These are phyloP conservation scores for Cryptococcus sp. DNA, from an alignment of 1,284 basidiomycete species.

Conservation along the genomic window DNA sequence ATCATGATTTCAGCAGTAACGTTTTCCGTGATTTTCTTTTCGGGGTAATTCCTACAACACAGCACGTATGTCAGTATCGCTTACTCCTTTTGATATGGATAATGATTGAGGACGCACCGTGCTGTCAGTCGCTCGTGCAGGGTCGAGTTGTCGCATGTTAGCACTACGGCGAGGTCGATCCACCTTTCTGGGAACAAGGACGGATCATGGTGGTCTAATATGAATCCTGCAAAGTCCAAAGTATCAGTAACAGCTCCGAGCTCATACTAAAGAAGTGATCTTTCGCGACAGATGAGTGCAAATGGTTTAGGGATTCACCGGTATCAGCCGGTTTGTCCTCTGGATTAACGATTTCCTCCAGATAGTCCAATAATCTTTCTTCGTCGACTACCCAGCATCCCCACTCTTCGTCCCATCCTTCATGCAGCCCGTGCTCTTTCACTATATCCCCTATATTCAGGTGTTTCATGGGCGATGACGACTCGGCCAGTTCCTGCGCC, in stretches of 20 bases:
- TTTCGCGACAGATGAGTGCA: not conserved
- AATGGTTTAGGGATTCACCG: constrained; percentile 27
- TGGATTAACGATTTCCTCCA: constrained; percentile 65
- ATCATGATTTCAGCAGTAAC: constrained; percentile 99
- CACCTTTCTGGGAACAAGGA: constrained; percentile 94
- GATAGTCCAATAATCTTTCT: constrained; percentile 87
- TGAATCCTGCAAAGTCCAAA: constrained; percentile 65
- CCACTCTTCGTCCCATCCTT: constrained; percentile 91
- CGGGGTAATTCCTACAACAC: constrained; percentile 70
- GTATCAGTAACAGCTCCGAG: not conserved
- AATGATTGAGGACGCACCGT: constrained; percentile 61
- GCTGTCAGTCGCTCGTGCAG: constrained; percentile 95
- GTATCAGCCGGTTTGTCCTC: constrained; percentile 39
- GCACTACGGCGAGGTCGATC: constrained; percentile 94
- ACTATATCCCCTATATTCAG: constrained; percentile 89
- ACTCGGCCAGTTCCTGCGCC: constrained; percentile 54
- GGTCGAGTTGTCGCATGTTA: constrained; percentile 82
- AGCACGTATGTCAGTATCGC: constrained; percentile 1
- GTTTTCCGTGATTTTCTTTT: constrained; percentile 97
- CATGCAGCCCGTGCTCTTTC: constrained; percentile 78
- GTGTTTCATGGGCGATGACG: constrained; percentile 68
- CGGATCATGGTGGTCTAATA: constrained; percentile 97
- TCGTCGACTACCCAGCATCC: constrained; percentile 92
- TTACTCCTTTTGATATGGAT: no score
- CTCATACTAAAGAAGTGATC: not conserved